Evolutionary conservation across 1,284 basidiomycete species (phyloP).

Genomic region (Sporisorium sorghi): DNA sequence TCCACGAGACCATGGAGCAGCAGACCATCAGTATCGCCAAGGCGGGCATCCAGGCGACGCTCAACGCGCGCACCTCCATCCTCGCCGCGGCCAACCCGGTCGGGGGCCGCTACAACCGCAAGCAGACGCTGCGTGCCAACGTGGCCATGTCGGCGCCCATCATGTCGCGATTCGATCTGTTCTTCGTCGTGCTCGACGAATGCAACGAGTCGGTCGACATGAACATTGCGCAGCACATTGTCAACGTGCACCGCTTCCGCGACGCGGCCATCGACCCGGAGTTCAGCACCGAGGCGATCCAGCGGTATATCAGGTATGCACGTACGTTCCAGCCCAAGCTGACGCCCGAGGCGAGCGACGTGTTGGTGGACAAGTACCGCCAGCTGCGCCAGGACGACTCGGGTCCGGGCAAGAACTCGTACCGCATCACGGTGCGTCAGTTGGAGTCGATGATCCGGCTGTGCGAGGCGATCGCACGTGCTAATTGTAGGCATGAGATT

Average conservation of each 20-base stretch:
- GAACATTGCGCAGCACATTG: conserved; percentile 95
- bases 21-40: conserved; percentile 99
- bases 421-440: conserved; percentile 95
- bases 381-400: conserved; percentile 91
- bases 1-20: conserved; percentile 99
- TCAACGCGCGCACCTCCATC: conserved; percentile 97
- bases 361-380: conserved; percentile 96
- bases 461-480: conserved; percentile 94
- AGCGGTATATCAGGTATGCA: conserved; percentile 95
- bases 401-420: conserved; percentile 83
- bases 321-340: conserved; percentile 88
- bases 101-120: conserved; percentile 94
- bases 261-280: conserved; percentile 94
- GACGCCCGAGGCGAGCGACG: conserved; percentile 88
- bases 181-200: conserved; percentile 98
- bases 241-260: conserved; percentile 95
- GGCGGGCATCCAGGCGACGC: conserved; percentile 97
- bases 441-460: conserved; percentile 97
- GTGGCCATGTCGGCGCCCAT: conserved; percentile 98
- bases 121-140: conserved; percentile 91
- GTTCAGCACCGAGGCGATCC: conserved; percentile 94
- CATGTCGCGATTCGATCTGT: conserved; percentile 98
- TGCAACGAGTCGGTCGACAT: conserved; percentile 93
- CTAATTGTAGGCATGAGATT: conserved; percentile 87
- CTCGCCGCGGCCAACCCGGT: conserved; percentile 98